Evolutionary conservation across 306 rosid species (phyloP), one percentile per base, ranked within the genome.

Genomic region (Heteromeles arbutifolia): DNA sequence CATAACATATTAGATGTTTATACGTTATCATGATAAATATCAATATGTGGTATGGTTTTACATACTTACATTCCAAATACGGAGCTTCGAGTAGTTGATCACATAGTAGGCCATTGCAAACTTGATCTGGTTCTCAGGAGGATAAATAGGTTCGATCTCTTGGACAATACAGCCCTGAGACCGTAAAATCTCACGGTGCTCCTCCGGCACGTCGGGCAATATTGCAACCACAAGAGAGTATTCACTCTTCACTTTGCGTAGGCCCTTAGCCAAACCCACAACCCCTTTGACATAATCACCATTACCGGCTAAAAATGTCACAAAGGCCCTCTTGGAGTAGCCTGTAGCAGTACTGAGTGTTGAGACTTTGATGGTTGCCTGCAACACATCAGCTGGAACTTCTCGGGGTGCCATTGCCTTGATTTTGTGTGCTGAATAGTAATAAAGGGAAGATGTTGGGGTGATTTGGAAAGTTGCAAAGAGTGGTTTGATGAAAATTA

Each of bases 11-110:
- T 3, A 15, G 2, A 58, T 17, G 41, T 26, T 3, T 3, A 18
- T 19, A 12, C 3, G 8, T 58, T 22, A 22, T n/a, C 25, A 10
- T 6, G 17, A 28, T 70, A 50, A 19, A 24, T 14, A 37, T 3
- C 1, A 22, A 41, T 26, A 18, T 4, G 6, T 24, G 5, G 15
- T 67, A 41, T 18, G 13, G 4, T 13, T 59, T 7, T 22, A 43
- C 59, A n/a, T 9, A 73, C 88, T 80, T 85, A 87, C 94, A 45
- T 87, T 73, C 94, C 94, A 89, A 67, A 87, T 89, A 22, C 88
- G 90, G 25, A 89, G 94, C 74, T 89, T 89, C 72, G 94, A 89
- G 83, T 89, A 87, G 90, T 87, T 89, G 86, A 87, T 85, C 70
- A 89, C 90, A 57, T 84, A 89, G 72, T 87, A 87, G 2, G 91